Conservation (phyloP, 495 filamentous ascomycete genomes). For the Emericellopsis terricola region DNA sequence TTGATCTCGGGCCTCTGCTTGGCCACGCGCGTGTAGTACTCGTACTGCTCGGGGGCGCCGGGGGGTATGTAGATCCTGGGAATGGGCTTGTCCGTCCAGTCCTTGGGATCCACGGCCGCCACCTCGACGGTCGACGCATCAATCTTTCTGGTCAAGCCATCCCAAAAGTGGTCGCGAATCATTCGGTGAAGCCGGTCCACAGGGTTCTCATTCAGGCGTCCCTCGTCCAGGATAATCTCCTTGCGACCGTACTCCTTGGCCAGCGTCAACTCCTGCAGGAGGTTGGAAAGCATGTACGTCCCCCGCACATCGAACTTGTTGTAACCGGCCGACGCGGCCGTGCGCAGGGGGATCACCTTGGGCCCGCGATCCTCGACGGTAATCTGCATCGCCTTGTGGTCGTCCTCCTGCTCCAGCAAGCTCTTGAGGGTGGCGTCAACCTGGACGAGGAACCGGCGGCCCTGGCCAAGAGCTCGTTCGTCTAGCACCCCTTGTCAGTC, state of each 20-base stretch:
- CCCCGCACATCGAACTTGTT: constrained; percentile 75
- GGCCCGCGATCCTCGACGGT: constrained; percentile 91
- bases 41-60: constrained; percentile 72
- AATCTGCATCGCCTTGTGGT: constrained; percentile 82
- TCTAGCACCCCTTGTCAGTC: background rate
- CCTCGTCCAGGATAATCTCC: constrained; percentile 72
- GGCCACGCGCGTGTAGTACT: constrained; percentile 71
- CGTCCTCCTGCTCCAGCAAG: constrained; percentile 68
- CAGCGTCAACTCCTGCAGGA: constrained; percentile 81
- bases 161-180: constrained; percentile 81
- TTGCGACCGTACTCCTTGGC: constrained; percentile 73
- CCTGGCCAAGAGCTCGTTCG: constrained; percentile 9
- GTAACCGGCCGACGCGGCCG: constrained; percentile 69
- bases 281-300: constrained; percentile 89
- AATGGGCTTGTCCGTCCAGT: constrained; percentile 72
- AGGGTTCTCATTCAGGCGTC: constrained; percentile 78
- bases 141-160: constrained; percentile 68
- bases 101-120: constrained; percentile 75
- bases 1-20: constrained; percentile 57
- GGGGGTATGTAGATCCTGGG: constrained; percentile 83
- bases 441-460: constrained; percentile 57
- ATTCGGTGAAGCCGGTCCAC: constrained; percentile 69
- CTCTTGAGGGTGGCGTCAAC: constrained; percentile 57
- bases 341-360: constrained; percentile 73
- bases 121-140: constrained; percentile 75